Evolutionary conservation across 2,329 filamentous ascomycete species (phyloP), one percentile per base, ranked within the genome.

Genomic region (Phyllosticta ampelicida): DNA sequence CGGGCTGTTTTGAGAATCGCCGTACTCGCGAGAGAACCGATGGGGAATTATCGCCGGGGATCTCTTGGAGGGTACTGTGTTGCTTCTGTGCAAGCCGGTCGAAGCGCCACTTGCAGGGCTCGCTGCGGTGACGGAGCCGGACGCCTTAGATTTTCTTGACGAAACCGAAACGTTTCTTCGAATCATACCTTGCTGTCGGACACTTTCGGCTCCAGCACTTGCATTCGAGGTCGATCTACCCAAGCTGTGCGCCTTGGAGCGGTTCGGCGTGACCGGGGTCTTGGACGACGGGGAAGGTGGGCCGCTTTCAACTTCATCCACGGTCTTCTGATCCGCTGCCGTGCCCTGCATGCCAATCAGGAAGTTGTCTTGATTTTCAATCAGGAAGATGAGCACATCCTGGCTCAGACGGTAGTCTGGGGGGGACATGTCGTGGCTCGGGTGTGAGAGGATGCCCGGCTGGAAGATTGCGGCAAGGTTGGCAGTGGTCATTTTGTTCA

Each of bases 291-390:
- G 81, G 71, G 76, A 63, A 28, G 78, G 76, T 3, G 82, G 81
- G 2, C 86, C 86, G 59, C 87, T 89, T 67, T 91, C 85, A 44
- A 85, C 78, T 61, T 85, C 82, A 66, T 82, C 81, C 54, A 84
- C 78, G 8, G 83, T 85, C 61, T 83, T 85, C 68, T 95, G 89
- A 68, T 96, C 91, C n/a, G 91, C 89, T n/a, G 85, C 91, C n/a
- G 91, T 96, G 51, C 94, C 94, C 69, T 90, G 89, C 94, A 99
- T 99, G 58, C 94, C 94, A 63, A 99, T 95, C 63, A 99, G 77
- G 78, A 99, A 99, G 72, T 96, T 89, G 68, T 99, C 94, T 71
- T 99, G 94, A 67, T 99, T 96, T 69, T 97, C 91, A 64, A 99
- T 99, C 65, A 99, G 76, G 72, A 99, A 99, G 54, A 99, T 96